Conservation (phyloP, 2,329 filamentous ascomycete species). For the Cladosporium phlei region DNA sequence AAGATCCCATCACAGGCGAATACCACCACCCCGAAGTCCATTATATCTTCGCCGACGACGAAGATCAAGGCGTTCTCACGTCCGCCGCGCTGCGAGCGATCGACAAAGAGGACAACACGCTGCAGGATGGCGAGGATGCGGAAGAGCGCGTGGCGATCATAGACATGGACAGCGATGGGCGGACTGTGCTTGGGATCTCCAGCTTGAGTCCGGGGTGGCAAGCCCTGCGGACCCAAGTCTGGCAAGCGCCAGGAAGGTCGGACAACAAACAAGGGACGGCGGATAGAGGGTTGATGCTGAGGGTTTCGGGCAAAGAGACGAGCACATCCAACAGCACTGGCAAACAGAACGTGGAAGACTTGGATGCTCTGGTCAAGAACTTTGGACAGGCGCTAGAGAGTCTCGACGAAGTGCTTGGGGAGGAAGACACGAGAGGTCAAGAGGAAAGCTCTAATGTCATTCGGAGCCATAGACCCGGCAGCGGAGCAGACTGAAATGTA, state of each 20-base stretch:
- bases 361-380: conserved; percentile 34
- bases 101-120: conserved; percentile 39
- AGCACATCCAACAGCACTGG: conserved; percentile 24
- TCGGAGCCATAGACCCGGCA: conserved; percentile 4
- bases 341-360: conserved; percentile 29
- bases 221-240: conserved; percentile 50
- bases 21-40: conserved; percentile 81
- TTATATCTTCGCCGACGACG: conserved; percentile 92
- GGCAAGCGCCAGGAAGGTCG: conserved; percentile 57
- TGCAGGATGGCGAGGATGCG: conserved; percentile 11
- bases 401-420: conserved; percentile 32
- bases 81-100: conserved; percentile 56
- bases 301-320: conserved; percentile 50
- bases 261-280: conserved; percentile 18
- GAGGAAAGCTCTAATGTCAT: conserved; percentile 2
- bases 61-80: conserved; percentile 62
- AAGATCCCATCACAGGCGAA: conserved; percentile 66
- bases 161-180: conserved; percentile 45
- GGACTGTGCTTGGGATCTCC: conserved; percentile 60
- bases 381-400: conserved; percentile 35
- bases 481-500: background rate
- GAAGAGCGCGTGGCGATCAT: conserved; percentile 55
- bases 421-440: conserved; percentile 48
- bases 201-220: conserved; percentile 74
- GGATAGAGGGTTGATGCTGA: conserved; percentile 54